Conservation (phyloP, 179 eudicot species). For the Sideroxylon spinosum region DNA sequence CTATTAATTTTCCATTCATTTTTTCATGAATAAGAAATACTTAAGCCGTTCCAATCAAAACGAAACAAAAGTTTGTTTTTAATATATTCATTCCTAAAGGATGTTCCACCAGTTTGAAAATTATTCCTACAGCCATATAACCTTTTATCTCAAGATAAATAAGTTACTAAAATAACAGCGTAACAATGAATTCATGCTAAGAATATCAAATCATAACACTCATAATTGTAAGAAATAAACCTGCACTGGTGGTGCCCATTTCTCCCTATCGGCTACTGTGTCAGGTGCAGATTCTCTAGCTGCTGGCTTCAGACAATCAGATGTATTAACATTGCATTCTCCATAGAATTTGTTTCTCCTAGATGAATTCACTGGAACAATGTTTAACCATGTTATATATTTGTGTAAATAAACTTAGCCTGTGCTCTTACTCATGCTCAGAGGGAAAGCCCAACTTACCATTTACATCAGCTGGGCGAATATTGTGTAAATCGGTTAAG, state of each 20-base stretch:
- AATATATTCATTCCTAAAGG: neutral
- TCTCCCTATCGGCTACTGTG: slow-evolving; percentile 44
- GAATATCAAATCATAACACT: neutral
- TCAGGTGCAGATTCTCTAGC: slow-evolving; percentile 55
- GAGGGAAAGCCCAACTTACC: slow-evolving; percentile 26
- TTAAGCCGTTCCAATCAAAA: neutral
- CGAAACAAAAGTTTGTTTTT: neutral
- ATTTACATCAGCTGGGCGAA: slow-evolving; percentile 57
- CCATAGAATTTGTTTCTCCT: slow-evolving; percentile 58
- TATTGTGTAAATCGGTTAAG: slow-evolving; percentile 54
- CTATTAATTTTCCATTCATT: neutral
- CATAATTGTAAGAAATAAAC: slow-evolving; percentile 18
- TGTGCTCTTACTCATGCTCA: neutral
- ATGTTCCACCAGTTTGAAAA: neutral
- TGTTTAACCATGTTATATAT: neutral
- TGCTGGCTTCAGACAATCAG: slow-evolving; percentile 43
- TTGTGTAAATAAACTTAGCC: neutral
- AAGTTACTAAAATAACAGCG: neutral
- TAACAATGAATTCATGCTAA: neutral
- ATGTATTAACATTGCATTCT: slow-evolving; percentile 36
- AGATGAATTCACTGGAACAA: slow-evolving; percentile 49
- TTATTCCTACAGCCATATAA: neutral
- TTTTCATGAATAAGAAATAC: neutral
- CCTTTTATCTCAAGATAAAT: neutral
- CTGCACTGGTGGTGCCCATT: slow-evolving; percentile 53